Percentiles rank a stretch among this genome's conserved stretches.
phyloP scores from a whole-genome alignment of 108 stramenopile genomes.

The Cyclotella baltica region DNA sequence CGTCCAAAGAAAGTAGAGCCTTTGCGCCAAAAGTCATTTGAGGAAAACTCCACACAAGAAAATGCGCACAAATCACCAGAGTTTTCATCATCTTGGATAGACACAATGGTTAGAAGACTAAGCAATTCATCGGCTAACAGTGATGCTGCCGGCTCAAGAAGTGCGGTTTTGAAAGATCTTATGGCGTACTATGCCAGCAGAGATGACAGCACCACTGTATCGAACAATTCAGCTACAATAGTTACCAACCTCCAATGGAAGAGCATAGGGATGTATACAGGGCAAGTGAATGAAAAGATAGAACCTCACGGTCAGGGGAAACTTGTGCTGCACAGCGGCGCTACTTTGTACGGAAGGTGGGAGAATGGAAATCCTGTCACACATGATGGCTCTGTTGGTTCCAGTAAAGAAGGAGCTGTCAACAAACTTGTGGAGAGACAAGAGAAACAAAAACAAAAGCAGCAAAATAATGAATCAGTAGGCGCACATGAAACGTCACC shows the following conservation, averaged over 20 bases:
- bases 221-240: not conserved
- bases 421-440: not conserved
- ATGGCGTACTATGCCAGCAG: constrained; percentile 6
- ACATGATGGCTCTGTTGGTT: not conserved
- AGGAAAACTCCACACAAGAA: not conserved
- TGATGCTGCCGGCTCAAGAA: not conserved
- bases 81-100: not conserved
- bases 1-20: not conserved
- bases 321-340: constrained; percentile 1
- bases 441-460: not conserved
- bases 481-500: not conserved
- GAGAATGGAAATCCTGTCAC: constrained; percentile 8
- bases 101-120: not conserved
- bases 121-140: not conserved
- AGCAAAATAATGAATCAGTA: not conserved
- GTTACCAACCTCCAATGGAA: constrained; percentile 18
- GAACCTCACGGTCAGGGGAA: constrained; percentile 21
- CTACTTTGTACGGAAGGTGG: not conserved
- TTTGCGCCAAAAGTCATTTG: not conserved
- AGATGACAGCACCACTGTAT: constrained; percentile 4
- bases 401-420: not conserved
- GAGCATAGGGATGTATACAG: constrained; percentile 8
- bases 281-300: constrained; percentile 11
- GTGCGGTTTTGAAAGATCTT: constrained; percentile 12
- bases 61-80: not conserved